Evolutionary conservation across 176 grass and related monocot genomes (phyloP).

Genomic region (Thinopyrum elongatum): DNA sequence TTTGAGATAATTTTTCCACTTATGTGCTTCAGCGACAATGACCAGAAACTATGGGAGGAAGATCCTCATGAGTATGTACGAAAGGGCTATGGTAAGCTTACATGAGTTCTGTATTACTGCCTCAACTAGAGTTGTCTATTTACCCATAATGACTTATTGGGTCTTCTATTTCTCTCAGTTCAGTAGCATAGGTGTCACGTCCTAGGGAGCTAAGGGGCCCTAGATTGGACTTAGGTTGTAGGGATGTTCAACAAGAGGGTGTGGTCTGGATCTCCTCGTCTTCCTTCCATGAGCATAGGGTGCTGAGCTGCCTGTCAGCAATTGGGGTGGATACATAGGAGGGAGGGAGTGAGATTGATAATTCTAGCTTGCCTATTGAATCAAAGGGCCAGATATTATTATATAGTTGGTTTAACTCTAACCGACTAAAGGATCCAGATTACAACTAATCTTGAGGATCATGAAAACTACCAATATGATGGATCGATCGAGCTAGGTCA

Average conservation of each 20-base stretch:
- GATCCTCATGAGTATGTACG: slow-evolving; percentile 99
- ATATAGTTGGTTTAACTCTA: background rate
- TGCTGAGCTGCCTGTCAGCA: background rate
- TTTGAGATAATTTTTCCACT: slow-evolving; percentile 97
- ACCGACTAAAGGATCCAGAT: background rate
- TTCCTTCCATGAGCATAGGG: background rate
- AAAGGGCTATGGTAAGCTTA: slow-evolving; percentile 86
- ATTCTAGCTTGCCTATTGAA: background rate
- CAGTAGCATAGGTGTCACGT: background rate
- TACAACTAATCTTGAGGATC: background rate
- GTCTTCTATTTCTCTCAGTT: no score
- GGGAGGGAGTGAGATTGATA: background rate
- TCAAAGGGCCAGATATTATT: background rate
- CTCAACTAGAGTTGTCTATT: slow-evolving; percentile 16
- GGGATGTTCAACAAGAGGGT: background rate
- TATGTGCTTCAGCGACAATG: slow-evolving; percentile 98
- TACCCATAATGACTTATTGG: background rate
- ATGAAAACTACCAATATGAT: no score
- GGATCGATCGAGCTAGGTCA: no score
- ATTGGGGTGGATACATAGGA: background rate
- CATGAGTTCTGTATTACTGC: slow-evolving; percentile 14
- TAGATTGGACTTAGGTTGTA: background rate
- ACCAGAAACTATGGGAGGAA: slow-evolving; percentile 89
- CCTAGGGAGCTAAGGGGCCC: background rate
- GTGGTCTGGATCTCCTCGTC: background rate